Percentiles rank a stretch among this genome's conserved stretches.
These are phyloP conservation scores for Solanum sejunctum DNA, from an alignment of 257 asterid genomes.

Conservation along the genomic window DNA sequence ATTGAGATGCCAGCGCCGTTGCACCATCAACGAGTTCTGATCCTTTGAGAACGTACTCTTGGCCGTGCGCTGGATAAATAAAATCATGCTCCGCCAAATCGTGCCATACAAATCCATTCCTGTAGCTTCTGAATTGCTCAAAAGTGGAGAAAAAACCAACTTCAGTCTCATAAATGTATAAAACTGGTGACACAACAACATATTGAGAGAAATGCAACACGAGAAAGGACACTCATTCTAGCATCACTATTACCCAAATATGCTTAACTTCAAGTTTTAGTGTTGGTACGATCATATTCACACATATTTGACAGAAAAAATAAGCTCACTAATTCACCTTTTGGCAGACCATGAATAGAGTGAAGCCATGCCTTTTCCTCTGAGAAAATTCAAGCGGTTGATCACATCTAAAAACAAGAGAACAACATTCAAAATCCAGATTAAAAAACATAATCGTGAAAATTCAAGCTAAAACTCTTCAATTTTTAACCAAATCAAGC, in stretches of 20 bases:
- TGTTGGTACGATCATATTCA: background rate
- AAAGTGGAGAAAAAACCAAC: background rate
- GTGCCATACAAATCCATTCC: slow-evolving; percentile 84
- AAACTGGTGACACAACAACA: background rate
- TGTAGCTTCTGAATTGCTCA: slow-evolving; percentile 48
- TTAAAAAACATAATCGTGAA: background rate
- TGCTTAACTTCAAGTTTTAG: too few relatives aligned
- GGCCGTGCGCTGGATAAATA: slow-evolving; percentile 68
- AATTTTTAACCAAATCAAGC: background rate
- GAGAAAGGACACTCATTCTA: background rate
- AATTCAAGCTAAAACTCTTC: background rate
- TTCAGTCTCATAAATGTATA: background rate
- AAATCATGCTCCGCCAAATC: slow-evolving; percentile 76
- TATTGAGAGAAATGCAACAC: too few relatives aligned
- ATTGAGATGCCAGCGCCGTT: slow-evolving; percentile 17
- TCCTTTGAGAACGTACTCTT: slow-evolving; percentile 84
- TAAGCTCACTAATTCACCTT: slow-evolving; percentile 16
- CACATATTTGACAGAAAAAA: background rate
- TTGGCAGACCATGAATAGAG: slow-evolving; percentile 86
- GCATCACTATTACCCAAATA: background rate
- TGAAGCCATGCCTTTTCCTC: slow-evolving; percentile 77
- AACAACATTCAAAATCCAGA: background rate
- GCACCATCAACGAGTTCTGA: slow-evolving; percentile 40
- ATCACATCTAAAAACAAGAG: slow-evolving; percentile 42
- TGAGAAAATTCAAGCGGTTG: slow-evolving; percentile 54